A percentile compares a stretch with the other conserved stretches of the same genome.
phyloP scores from a whole-genome alignment of 495 filamentous ascomycete species.

The Penicillium psychrofluorescens region DNA sequence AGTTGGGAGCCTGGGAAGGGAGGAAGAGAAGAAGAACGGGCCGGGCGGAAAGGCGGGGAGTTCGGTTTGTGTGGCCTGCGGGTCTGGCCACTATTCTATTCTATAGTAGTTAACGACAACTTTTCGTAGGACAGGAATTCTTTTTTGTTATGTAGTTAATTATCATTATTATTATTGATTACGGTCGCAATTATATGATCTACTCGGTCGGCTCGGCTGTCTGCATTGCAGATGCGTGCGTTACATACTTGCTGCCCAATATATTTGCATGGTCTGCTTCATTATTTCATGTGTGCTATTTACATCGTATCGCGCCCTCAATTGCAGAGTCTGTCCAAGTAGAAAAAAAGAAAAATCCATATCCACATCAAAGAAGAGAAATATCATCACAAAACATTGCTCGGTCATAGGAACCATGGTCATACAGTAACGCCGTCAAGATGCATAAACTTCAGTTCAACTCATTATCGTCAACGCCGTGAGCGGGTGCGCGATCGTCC shows the following conservation, averaged over 20 bases:
- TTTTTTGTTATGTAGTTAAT: too few species aligned
- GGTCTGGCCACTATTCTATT: too few species aligned
- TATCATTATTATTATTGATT: too few species aligned
- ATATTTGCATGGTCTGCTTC: background rate
- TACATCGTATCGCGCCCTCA: conserved; percentile 17
- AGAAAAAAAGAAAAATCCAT: conserved; percentile 5
- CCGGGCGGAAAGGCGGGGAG: conserved; percentile 26
- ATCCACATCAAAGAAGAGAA: conserved; percentile 12
- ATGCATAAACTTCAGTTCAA: conserved; percentile 14
- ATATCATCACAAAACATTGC: conserved; percentile 5
- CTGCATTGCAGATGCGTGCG: too few species aligned
- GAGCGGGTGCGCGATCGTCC: conserved; percentile 32
- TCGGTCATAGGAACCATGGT: conserved; percentile 23
- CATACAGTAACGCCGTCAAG: conserved; percentile 24
- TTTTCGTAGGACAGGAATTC: too few species aligned
- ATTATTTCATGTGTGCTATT: conserved; percentile 18
- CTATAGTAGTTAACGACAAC: too few species aligned
- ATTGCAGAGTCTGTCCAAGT: conserved; percentile 2
- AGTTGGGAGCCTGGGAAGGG: conserved; percentile 10
- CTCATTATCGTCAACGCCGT: conserved; percentile 17
- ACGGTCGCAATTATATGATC: too few species aligned
- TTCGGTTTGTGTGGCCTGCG: conserved; percentile 16
- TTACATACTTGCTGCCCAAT: too few species aligned
- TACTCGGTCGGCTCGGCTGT: too few species aligned
- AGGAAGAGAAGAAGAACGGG: conserved; percentile 18